Evolutionary conservation across 176 grass and related monocot genomes (phyloP).

Genomic region (Aegilops longissima): DNA sequence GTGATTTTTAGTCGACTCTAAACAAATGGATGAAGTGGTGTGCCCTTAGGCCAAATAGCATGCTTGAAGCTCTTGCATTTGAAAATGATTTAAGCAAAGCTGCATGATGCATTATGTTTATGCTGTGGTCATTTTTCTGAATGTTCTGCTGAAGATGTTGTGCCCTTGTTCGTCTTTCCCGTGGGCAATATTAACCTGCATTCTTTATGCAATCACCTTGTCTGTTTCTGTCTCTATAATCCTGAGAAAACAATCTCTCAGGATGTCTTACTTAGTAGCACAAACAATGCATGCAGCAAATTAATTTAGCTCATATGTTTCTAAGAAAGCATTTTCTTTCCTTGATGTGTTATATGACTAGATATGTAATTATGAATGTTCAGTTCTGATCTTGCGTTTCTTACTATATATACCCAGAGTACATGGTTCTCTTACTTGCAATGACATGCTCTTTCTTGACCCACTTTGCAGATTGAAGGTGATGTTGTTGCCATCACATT

Average conservation of each 20-base stretch:
- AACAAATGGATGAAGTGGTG: background rate
- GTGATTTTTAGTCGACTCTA: background rate
- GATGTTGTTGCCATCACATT: constrained; percentile 80
- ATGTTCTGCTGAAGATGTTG: background rate
- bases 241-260: background rate
- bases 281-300: background rate
- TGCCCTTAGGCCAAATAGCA: constrained; percentile 11
- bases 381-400: constrained; percentile 16
- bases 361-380: background rate
- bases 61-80: constrained; percentile 6
- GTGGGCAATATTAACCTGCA: background rate
- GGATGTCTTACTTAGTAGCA: background rate
- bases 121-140: constrained; percentile 2
- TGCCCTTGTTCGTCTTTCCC: background rate
- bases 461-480: constrained; percentile 75
- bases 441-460: constrained; percentile 21
- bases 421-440: background rate
- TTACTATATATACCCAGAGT: background rate
- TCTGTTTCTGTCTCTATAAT: constrained; percentile 5
- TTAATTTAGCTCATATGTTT: constrained; percentile 23
- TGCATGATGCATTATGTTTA: constrained; percentile 15
- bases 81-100: constrained; percentile 19
- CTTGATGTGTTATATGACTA: background rate
- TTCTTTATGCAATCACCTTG: background rate
- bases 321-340: background rate